Evolutionary conservation across 2,329 filamentous ascomycete species (phyloP).

Genomic region (Paraconiothyrium brasiliense): DNA sequence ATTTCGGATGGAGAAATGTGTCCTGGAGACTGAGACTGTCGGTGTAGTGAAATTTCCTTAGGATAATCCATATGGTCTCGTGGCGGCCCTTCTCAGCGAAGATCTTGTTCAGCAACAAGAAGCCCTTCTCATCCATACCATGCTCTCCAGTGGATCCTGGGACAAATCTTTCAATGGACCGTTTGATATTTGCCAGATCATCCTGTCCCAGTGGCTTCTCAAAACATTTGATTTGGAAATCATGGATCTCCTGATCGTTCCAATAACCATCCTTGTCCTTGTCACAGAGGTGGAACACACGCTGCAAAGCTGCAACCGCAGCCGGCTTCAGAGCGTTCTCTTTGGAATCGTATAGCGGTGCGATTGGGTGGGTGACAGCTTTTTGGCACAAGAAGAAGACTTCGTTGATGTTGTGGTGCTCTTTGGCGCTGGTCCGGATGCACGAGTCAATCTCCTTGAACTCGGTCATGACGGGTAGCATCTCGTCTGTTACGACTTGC

Average conservation of each 20-base stretch:
- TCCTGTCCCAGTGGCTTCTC: constrained; percentile 82
- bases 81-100: constrained; percentile 98
- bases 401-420: constrained; percentile 91
- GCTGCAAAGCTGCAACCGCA: constrained; percentile 83
- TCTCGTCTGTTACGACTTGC: constrained; percentile 93
- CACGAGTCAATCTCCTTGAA: constrained; percentile 99
- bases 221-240: constrained; percentile 92
- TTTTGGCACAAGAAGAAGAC: constrained; percentile 99
- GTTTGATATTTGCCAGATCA: constrained; percentile 90
- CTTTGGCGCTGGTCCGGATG: constrained; percentile 90
- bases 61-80: constrained; percentile 97
- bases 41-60: constrained; percentile 94
- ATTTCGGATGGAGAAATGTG: constrained; percentile 88
- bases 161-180: constrained; percentile 77
- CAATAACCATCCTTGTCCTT: constrained; percentile 94
- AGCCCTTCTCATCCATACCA: constrained; percentile 84
- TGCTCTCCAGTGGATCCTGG: constrained; percentile 65
- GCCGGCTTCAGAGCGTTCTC: constrained; percentile 86
- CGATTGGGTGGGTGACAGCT: constrained; percentile 95
- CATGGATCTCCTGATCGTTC: constrained; percentile 87
- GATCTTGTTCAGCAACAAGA: constrained; percentile 90
- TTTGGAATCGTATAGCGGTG: constrained; percentile 95
- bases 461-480: constrained; percentile 97
- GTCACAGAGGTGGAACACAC: constrained; percentile 96
- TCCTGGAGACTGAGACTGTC: constrained; percentile 93